Evolutionary conservation across 2,329 filamentous ascomycete genomes (phyloP).

Genomic region (Aaosphaeria pasadenensis): DNA sequence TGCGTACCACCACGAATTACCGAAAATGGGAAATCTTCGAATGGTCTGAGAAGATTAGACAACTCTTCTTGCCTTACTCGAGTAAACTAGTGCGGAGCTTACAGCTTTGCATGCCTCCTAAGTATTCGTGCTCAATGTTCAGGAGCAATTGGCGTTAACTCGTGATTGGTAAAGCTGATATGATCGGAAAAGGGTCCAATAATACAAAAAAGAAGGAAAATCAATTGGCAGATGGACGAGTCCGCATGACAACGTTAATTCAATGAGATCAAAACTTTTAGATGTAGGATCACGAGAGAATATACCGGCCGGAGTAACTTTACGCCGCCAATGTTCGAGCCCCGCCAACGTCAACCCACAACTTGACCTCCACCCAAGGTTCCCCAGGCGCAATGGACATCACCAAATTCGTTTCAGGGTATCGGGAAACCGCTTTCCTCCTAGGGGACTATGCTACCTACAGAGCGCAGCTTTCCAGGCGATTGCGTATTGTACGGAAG

Average conservation of each 20-base stretch:
- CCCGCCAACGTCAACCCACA: slow-evolving; percentile 18
- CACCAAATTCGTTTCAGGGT: slow-evolving; percentile 76
- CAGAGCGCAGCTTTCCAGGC: slow-evolving; percentile 72
- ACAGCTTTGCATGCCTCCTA: slow-evolving; percentile 16
- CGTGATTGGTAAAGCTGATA: too few species aligned
- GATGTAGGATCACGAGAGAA: slow-evolving; percentile 15
- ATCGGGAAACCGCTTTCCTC: slow-evolving; percentile 78
- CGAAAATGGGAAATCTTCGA: slow-evolving; percentile 3
- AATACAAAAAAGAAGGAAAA: too few species aligned
- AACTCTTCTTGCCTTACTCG: not conserved
- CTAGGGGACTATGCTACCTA: slow-evolving; percentile 89
- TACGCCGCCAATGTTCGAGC: slow-evolving; percentile 11
- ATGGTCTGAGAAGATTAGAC: not conserved
- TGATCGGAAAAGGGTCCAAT: too few species aligned
- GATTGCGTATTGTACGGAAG: slow-evolving; percentile 78
- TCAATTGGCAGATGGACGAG: too few species aligned
- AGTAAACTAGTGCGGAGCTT: slow-evolving; percentile 7
- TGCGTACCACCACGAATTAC: slow-evolving; percentile 19
- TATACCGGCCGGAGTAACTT: slow-evolving; percentile 6
- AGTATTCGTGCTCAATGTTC: not conserved
- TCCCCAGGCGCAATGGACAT: slow-evolving; percentile 68
- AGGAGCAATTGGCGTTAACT: too few species aligned
- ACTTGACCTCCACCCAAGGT: slow-evolving; percentile 1
- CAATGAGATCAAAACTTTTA: slow-evolving; percentile 15
- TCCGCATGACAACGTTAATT: too few species aligned